Conservation (phyloP, 352 stramenopile genomes). For the Discostella stelligera region DNA sequence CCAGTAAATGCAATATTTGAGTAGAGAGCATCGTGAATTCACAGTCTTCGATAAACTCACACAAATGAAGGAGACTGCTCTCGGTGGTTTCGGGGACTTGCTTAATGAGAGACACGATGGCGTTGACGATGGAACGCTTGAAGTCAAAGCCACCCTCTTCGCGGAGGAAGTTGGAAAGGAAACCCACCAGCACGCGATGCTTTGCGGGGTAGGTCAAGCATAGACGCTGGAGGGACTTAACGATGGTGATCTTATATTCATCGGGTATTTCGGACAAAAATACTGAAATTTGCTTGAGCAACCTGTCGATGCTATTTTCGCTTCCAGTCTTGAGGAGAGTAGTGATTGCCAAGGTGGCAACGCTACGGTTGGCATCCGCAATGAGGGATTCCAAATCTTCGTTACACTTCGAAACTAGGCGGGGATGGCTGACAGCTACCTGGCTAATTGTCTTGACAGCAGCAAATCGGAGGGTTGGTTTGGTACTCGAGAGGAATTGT, state of each 20-base stretch:
- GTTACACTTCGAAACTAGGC: conserved; percentile 96
- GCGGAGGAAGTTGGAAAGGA: conserved; percentile 96
- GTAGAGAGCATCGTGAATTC: conserved; percentile 89
- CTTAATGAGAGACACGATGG: conserved; percentile 95
- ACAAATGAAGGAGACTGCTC: conserved; percentile 94
- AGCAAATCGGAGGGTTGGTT: conserved; percentile 94
- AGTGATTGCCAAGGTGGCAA: conserved; percentile 98
- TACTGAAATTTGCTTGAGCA: conserved; percentile 96
- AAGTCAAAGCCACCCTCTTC: conserved; percentile 98
- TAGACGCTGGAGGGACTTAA: conserved; percentile 94
- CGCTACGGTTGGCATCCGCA: conserved; percentile 94
- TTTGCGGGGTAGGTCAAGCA: conserved; percentile 98
- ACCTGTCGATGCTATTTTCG: conserved; percentile 93
- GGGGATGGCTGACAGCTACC: conserved; percentile 84
- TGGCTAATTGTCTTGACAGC: conserved; percentile 95
- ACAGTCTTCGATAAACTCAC: conserved; percentile 99
- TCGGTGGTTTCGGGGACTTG: conserved; percentile 97
- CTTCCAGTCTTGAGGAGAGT: conserved; percentile 98
- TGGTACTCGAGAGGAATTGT: conserved; percentile 90
- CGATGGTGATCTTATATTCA: conserved; percentile 99
- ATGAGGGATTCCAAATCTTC: conserved; percentile 98
- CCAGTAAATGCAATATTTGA: conserved; percentile 95
- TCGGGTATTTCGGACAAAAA: conserved; percentile 99
- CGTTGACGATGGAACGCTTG: conserved; percentile 98
- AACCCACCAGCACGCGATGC: conserved; percentile 95